Evolutionary conservation across 2,329 filamentous ascomycete species (phyloP), one percentile per base, ranked within the genome.

Genomic region (Diplodia intermedia): DNA sequence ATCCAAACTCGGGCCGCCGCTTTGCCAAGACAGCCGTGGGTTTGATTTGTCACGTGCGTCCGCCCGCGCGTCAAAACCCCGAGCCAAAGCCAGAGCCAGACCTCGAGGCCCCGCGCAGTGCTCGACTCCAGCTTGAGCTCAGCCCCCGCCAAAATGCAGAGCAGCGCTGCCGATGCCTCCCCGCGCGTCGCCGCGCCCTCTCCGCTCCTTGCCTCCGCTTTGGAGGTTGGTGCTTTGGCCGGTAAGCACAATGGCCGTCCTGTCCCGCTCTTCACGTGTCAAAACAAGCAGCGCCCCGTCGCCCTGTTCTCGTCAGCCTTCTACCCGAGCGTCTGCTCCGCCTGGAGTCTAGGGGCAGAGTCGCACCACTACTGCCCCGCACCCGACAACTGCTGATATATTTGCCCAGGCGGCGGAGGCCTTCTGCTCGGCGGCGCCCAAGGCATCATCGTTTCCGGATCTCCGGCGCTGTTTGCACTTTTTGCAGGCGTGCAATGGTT

Each of bases 401-500:
- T 38, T 38, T 18, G 7, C 23, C n/a, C n/a, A 67, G 66, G 66
- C 38, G 23, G 57, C 26, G 52, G 23, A 43, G 93, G 92, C 33
- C 90, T 96, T 56, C 78, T 80, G 20, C 71, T 81, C 63, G 83
- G 83, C 49, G 79, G 81, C 63, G 76, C 81, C 60, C 77, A 78
- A 61, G 82, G 82, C 38, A 82, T 83, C 20, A 69, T 94, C 57
- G 86, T 88, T 68, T 90, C 90, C 20, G 87, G 86, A 15, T 89
- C 91, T 4, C 84, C 86, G 4, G 77, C 88, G 2, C 79, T 94
- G 7, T 94, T 93, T 79, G 90, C 92, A 0, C 72, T 90, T 14
- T 85, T 89, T 47, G 89, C 90, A 26, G 91, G 92, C 20, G 82
- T 92, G 50, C 93, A 97, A 80, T 97, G 92, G 87, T 92, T 92